phyloP scores from a whole-genome alignment of 2,329 filamentous ascomycete species.

The Orbilia brochopaga region DNA sequence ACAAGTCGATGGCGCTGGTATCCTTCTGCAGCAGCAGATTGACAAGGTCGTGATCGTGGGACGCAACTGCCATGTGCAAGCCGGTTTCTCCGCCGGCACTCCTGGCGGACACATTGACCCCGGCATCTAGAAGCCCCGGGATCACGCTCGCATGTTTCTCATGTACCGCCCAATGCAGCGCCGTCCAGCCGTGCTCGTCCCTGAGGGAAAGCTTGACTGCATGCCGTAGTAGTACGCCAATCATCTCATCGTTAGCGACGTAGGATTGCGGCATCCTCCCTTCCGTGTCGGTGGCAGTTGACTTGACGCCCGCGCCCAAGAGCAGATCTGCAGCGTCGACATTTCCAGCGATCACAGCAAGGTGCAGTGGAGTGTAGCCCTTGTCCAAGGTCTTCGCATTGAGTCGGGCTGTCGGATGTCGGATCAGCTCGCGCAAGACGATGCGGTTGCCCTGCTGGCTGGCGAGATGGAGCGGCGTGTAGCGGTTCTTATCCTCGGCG shows the following conservation, averaged over 20 bases:
- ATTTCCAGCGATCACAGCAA: slow-evolving; percentile 10
- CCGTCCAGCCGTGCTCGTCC: slow-evolving; percentile 2
- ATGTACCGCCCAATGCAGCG: slow-evolving; percentile 19
- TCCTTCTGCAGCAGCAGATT: slow-evolving; percentile 14
- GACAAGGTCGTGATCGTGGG: slow-evolving; percentile 19
- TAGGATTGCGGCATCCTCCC: slow-evolving; percentile 10
- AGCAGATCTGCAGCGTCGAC: slow-evolving; percentile 9
- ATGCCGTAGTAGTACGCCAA: slow-evolving; percentile 4
- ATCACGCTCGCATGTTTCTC: slow-evolving; percentile 8
- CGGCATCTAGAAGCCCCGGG: slow-evolving; percentile 17
- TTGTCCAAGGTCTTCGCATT: slow-evolving; percentile 13
- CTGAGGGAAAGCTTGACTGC: background rate
- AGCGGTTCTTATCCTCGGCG: slow-evolving; percentile 16
- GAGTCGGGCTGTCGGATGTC: slow-evolving; percentile 5
- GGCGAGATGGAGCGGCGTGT: slow-evolving; percentile 18
- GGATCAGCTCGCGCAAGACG: slow-evolving; percentile 13
- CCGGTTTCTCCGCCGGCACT: slow-evolving; percentile 1
- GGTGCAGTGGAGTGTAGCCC: slow-evolving; percentile 10
- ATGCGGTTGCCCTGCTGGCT: slow-evolving; percentile 26
- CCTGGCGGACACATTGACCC: slow-evolving; percentile 5
- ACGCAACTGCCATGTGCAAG: slow-evolving; percentile 18
- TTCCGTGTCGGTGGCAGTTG: slow-evolving; percentile 3
- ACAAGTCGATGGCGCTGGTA: background rate
- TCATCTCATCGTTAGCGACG: slow-evolving; percentile 12
- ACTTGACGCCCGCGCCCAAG: slow-evolving; percentile 13